Conservation (phyloP, 169 alveolate genomes). For the Amoebophrya sp. region DNA sequence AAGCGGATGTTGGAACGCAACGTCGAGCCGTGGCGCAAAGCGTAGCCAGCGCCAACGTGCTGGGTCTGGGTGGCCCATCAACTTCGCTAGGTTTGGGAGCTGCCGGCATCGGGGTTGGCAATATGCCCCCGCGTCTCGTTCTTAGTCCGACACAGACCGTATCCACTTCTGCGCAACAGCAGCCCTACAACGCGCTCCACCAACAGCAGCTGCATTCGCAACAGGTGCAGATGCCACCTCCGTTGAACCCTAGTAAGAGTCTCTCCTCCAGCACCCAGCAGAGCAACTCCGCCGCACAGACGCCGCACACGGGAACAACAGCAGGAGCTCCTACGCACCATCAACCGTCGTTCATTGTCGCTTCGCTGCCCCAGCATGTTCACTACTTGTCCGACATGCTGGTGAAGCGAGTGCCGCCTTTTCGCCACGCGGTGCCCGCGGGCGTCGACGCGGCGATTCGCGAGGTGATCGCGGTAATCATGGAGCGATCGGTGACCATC, state of each 20-base stretch:
- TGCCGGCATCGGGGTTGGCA: too few relatives aligned
- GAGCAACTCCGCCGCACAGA: too few relatives aligned
- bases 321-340: too few relatives aligned
- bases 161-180: too few relatives aligned
- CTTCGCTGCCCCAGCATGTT: background rate
- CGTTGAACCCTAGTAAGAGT: too few relatives aligned
- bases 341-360: background rate
- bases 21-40: constrained; percentile 15
- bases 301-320: too few relatives aligned
- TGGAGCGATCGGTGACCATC: constrained; percentile 71
- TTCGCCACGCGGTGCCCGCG: constrained; percentile 74
- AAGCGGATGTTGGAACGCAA: too few relatives aligned
- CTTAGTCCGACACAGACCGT: constrained; percentile 7
- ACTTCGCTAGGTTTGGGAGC: too few relatives aligned
- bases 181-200: background rate
- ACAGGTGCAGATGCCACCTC: background rate
- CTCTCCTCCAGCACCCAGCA: too few relatives aligned
- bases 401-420: constrained; percentile 39
- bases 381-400: background rate
- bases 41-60: constrained; percentile 14
- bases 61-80: constrained; percentile 10
- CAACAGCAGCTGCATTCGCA: background rate
- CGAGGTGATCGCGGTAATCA: constrained; percentile 76
- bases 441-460: constrained; percentile 87
- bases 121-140: too few relatives aligned